A percentile compares a stretch with the other conserved stretches of the same genome.
Conservation (phyloP, 192 early-diverging fungal genomes). For the Coemansia sp. region DNA sequence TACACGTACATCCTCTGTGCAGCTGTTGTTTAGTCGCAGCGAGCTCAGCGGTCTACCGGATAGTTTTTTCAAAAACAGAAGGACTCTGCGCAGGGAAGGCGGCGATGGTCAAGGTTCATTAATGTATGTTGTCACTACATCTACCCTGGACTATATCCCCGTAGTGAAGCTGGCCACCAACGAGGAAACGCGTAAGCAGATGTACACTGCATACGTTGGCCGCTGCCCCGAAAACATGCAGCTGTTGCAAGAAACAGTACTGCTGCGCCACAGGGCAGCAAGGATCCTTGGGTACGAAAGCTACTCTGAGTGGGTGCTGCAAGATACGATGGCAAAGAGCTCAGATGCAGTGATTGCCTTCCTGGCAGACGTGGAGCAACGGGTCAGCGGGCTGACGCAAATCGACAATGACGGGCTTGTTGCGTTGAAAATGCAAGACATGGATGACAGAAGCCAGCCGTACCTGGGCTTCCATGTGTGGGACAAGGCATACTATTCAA, state of each 20-base stretch:
- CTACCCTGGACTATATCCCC: constrained; percentile 55
- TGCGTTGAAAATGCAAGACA: constrained; percentile 59
- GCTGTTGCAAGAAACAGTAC: constrained; percentile 57
- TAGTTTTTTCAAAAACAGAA: constrained; percentile 60
- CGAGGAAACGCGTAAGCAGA: constrained; percentile 53
- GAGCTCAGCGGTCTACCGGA: constrained; percentile 70
- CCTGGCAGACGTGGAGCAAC: constrained; percentile 55
- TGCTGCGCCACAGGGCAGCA: constrained; percentile 45
- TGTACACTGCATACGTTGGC: constrained; percentile 48
- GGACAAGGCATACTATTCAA: constrained; percentile 70
- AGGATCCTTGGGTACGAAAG: constrained; percentile 64
- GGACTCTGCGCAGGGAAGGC: constrained; percentile 28
- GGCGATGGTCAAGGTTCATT: not conserved
- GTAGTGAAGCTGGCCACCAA: constrained; percentile 53
- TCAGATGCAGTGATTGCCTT: constrained; percentile 62
- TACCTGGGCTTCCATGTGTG: constrained; percentile 57
- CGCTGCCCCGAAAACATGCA: constrained; percentile 61
- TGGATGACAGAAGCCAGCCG: constrained; percentile 21
- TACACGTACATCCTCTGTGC: constrained; percentile 55
- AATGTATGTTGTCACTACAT: constrained; percentile 65
- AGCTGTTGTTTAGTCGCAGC: constrained; percentile 42
- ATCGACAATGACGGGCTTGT: constrained; percentile 60
- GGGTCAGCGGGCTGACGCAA: constrained; percentile 55
- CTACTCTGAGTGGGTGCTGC: constrained; percentile 66
- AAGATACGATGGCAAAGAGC: constrained; percentile 78